Base-by-base conservation (phyloP, 1,284 basidiomycete species). In the Neonothopanus nambi region DNA sequence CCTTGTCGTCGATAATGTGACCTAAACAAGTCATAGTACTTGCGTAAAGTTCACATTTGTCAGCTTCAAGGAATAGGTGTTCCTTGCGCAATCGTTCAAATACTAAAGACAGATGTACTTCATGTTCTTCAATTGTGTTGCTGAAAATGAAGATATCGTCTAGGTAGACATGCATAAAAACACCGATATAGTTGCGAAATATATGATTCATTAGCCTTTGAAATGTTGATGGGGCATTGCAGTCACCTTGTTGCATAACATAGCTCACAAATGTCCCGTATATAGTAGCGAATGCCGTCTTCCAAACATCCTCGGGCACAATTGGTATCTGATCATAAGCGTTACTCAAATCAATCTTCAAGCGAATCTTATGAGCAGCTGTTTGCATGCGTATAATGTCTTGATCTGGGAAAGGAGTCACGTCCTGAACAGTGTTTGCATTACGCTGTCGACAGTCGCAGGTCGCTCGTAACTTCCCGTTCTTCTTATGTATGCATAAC, bases 141-240 rank as follows among this genome's bases (percentile, higher is more conserved):
- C 64, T 70, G 60, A 62, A 76, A n/a, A 76, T 69, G 40, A 74
- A 66, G 9, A 75, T 72, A 49, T 75, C 61, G 50, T 76, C 67
- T 0, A 76, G 51, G 49, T 75, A 75, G 0, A 72, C 62, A 33
- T 67, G 59, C 4, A 70, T 52, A 40, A 59, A 66, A 17, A 54
- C 44, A 6, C 64, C 64, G 12, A 71, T 62, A 1, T 58, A 48
- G 24, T 65, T 61, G 17, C 54, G 55, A 28, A 72, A 67, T 28
- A 69, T 62, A 8, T 54, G 28, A 23, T 58, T 62, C 49, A 63
- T 63, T 2, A 68, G 50, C 0, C 59, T 28, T 35, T 66, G 62
- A 38, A 63, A 62, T 9, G 65, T 66, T 11, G 50, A 51, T 5
- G 58, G 50, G 23, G 58, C 59, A n/a, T n/a, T n/a, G n/a, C n/a